These are phyloP conservation scores for Alternaria infectoria DNA, from an alignment of 2,329 filamentous ascomycete genomes.

Conservation along the genomic window DNA sequence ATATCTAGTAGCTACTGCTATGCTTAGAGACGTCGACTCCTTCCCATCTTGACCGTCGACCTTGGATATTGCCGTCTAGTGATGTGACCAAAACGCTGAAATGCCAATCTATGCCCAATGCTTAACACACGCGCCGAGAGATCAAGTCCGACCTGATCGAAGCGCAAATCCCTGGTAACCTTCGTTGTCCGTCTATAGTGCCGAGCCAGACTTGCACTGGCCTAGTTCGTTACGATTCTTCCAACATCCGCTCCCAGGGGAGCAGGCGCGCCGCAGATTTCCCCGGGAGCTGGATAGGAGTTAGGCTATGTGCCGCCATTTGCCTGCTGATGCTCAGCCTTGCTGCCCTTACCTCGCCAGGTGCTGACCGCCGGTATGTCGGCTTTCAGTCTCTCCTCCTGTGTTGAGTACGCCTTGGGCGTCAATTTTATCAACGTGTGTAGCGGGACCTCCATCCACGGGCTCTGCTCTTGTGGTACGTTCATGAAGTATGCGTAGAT, in stretches of 20 bases:
- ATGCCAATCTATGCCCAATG: slow-evolving; percentile 12
- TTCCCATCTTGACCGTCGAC: not conserved
- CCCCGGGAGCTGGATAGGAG: slow-evolving; percentile 19
- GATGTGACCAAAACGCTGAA: slow-evolving; percentile 14
- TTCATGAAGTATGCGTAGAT: slow-evolving; percentile 99
- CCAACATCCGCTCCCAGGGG: slow-evolving; percentile 9
- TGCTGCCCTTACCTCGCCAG: slow-evolving; percentile 91
- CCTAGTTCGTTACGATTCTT: slow-evolving; percentile 4
- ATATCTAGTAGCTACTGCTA: not conserved
- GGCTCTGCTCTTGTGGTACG: slow-evolving; percentile 86
- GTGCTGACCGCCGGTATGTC: slow-evolving; percentile 96
- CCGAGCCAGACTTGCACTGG: not conserved
- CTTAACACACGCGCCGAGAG: slow-evolving; percentile 2
- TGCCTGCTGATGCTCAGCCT: slow-evolving; percentile 77
- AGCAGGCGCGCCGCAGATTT: slow-evolving; percentile 3
- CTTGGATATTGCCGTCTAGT: slow-evolving; percentile 11
- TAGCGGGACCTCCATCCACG: slow-evolving; percentile 98
- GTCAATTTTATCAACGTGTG: slow-evolving; percentile 97
- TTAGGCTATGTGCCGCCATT: slow-evolving; percentile 31
- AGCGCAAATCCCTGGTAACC: not conserved
- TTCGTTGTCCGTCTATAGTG: not conserved
- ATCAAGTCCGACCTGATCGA: slow-evolving; percentile 1
- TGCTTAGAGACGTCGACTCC: slow-evolving; percentile 1
- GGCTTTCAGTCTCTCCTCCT: slow-evolving; percentile 85
- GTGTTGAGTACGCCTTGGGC: slow-evolving; percentile 89